Evolutionary conservation across 192 early-diverging fungal genomes (phyloP), one percentile per base, ranked within the genome.

Genomic region (Umbelopsis ramanniana): DNA sequence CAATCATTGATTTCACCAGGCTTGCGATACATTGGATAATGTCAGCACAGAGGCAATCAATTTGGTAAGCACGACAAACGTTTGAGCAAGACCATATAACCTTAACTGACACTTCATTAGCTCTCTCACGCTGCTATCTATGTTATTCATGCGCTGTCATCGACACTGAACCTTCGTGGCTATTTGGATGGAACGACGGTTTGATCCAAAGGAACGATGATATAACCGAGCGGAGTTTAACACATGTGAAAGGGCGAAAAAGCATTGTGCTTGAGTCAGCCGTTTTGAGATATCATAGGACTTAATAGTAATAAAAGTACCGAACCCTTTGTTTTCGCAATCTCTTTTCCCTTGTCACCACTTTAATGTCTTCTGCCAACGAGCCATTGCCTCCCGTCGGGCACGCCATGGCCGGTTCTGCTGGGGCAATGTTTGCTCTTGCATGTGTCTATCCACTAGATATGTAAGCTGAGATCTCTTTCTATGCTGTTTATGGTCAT

Each of bases 401-500:
- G 21, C 93, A 99, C 78, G 97, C 97, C 9, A 85, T 93, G 46
- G 90, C 97, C 17, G 97, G 97, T 15, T 90, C 96, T 11, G 84
- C 92, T 35, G 95, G 96, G 66, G 94, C 96, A 19, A 93, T 95
- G 73, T 92, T 97, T 63, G 96, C 97, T 19, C 89, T 97, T 75
- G 83, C 91, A 24, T 82, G 95, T 48, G 93, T 95, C 46, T 99
- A 97, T 82, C 97, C 97, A 15, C 89, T 98, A 26, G 97, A 99
- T 80, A 97, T 96, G 93, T 96, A 85, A 83, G 89, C 83, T 52
- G 60, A n/a, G 23, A 23, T 22, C 9, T 52, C 23, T 66, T 67
- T 54, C 29, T 50, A 45, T 11, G 8, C 40, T 43, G 6, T 43
- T 43, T 43, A 43, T 43, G 6, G 40, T 12, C 40, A 43, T 43